Percentiles rank a stretch among this genome's conserved stretches.
Evolutionary conservation across 345 rosid genomes (phyloP).

Genomic region (Euphorbia pulcherrima): DNA sequence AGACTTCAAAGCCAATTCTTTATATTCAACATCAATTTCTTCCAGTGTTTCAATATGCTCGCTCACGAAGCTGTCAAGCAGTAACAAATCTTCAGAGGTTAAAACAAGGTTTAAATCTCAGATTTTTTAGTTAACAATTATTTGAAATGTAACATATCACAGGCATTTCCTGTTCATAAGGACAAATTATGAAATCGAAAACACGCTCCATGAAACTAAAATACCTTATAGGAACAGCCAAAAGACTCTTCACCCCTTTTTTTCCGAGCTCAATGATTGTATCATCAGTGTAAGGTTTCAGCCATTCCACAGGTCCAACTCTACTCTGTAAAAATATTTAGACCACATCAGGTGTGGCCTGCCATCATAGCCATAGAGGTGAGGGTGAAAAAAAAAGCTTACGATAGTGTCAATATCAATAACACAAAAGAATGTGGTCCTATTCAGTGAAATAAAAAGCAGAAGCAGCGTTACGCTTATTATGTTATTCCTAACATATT

Average conservation of each 20-base stretch:
- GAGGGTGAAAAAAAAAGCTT: background rate
- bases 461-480: background rate
- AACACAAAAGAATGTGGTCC: background rate
- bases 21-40: constrained; percentile 96
- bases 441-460: background rate
- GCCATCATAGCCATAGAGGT: background rate
- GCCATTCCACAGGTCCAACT: constrained; percentile 99
- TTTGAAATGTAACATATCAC: constrained; percentile 7
- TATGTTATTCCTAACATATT: background rate
- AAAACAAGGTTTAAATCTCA: constrained; percentile 7
- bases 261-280: constrained; percentile 81
- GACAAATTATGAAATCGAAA: background rate
- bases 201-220: background rate
- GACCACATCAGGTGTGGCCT: constrained; percentile 17
- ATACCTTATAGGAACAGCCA: constrained; percentile 94
- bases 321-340: constrained; percentile 68
- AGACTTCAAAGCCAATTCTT: constrained; percentile 83
- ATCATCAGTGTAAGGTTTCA: constrained; percentile 98
- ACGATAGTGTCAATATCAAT: background rate
- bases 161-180: background rate
- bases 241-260: constrained; percentile 78
- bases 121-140: background rate
- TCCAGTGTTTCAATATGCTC: constrained; percentile 98
- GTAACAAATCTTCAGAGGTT: constrained; percentile 2
- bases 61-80: constrained; percentile 74